Conservation (phyloP, 2,329 filamentous ascomycete genomes). For the Aspergillus aculeatinus region DNA sequence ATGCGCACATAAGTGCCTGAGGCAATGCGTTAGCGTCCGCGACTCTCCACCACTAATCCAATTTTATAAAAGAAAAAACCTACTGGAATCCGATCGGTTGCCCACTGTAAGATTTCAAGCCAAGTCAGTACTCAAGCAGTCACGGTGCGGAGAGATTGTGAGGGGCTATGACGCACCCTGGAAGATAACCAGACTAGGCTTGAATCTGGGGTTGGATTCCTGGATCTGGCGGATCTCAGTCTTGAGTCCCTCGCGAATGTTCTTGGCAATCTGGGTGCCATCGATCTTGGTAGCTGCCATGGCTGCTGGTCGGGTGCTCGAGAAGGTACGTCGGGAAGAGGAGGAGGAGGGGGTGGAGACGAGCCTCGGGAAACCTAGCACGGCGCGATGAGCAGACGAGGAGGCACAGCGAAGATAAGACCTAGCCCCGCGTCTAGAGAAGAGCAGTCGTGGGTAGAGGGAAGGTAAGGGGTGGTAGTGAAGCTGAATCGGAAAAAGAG, state of each 20-base stretch:
- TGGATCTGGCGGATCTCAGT: conserved; percentile 79
- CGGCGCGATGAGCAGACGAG: conserved; percentile 16
- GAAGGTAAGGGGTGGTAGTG: conserved; percentile 10
- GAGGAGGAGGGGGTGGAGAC: conserved; percentile 13
- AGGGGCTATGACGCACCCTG: conserved; percentile 63
- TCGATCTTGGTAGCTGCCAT: conserved; percentile 94
- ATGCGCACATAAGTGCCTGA: conserved; percentile 97
- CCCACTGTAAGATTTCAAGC: conserved; percentile 62
- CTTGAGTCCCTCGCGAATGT: conserved; percentile 79
- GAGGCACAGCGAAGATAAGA: conserved; percentile 19
- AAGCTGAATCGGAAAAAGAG: conserved; percentile 20
- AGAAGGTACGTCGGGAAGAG: conserved; percentile 42
- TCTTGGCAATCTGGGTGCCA: conserved; percentile 90
- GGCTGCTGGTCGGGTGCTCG: conserved; percentile 54
- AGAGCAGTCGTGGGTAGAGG: conserved; percentile 13
- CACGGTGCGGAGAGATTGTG: background rate
- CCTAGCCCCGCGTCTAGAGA: conserved; percentile 16
- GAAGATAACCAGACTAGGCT: conserved; percentile 88
- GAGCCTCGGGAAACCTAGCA: conserved; percentile 19
- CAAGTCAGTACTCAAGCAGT: background rate
- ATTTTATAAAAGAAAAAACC: conserved; percentile 33
- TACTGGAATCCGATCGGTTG: conserved; percentile 88
- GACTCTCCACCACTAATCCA: background rate
- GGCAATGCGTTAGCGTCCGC: conserved; percentile 25
- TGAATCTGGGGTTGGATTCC: conserved; percentile 78